Conservation (phyloP, 192 early-diverging fungal species). For the Dispira simplex region DNA sequence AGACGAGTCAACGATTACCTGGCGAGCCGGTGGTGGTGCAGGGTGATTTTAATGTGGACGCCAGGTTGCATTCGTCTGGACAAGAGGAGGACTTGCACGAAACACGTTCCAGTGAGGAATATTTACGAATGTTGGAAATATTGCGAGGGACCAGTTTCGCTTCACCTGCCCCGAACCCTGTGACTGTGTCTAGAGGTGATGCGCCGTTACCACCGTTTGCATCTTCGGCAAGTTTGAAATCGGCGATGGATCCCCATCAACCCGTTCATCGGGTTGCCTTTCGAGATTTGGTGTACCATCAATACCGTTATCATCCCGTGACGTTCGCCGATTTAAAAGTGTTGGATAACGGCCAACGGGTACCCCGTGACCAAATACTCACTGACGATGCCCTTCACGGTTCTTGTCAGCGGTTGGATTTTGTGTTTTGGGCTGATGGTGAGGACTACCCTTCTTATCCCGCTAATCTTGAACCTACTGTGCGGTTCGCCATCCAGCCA, state of each 20-base stretch:
- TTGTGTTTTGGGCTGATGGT: constrained; percentile 11
- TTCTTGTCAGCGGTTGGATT: constrained; percentile 11
- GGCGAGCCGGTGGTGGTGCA: constrained; percentile 41
- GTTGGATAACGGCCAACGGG: neutral
- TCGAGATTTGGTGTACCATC: constrained; percentile 21
- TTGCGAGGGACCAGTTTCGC: neutral
- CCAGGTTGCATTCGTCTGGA: constrained; percentile 16
- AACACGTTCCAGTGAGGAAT: constrained; percentile 3
- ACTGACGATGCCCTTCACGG: constrained; percentile 1
- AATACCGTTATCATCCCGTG: constrained; percentile 24
- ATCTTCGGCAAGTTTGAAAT: no score
- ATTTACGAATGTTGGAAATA: neutral
- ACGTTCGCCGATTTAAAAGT: constrained; percentile 20
- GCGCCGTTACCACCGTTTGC: neutral
- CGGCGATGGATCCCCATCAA: no score
- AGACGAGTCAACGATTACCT: constrained; percentile 20
- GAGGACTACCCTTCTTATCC: neutral
- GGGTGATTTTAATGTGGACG: constrained; percentile 62
- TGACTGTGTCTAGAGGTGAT: neutral
- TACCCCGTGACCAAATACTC: constrained; percentile 3
- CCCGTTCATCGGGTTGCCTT: neutral
- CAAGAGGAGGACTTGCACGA: constrained; percentile 20
- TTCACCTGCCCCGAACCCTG: neutral
- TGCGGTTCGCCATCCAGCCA: neutral
- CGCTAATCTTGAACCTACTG: neutral